Base-by-base conservation (phyloP, 2,329 filamentous ascomycete species). In the Leptosphaerulina australis region DNA sequence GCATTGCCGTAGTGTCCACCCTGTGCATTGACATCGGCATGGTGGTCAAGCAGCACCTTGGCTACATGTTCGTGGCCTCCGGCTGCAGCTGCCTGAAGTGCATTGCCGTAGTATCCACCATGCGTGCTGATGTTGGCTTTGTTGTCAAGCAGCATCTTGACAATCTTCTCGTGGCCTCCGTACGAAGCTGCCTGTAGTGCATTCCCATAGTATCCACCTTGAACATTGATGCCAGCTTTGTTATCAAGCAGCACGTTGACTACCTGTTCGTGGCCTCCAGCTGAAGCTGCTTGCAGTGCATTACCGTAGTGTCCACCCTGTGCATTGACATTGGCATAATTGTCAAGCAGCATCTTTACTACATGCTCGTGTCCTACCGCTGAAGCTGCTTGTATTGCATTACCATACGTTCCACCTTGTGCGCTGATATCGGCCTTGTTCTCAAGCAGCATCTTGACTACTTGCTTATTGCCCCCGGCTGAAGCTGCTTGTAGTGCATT, bases 371-470 rank as follows among this genome's bases (percentile, higher is more conserved):
- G 5, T 11, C 28, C 26, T 7, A 6, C 7, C 1, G 4, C 1
- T 14, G 39, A 43, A 33, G 41, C 41, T 28, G 41, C 41, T 17
- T 44, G 41, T 14, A 44, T 15, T 12, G 41, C 41, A 31, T 44
- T 44, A 6, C 31, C 22, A 34, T 33, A 26, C 1, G 33, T 3
- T 30, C 41, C 28, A 33, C 30, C 41, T n/a, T 35, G n/a, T 11
- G 41, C 31, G 18, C 36, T 28, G 14, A 45, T 21, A 18, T 45
- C 14, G 15, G 41, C 41, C 8, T 14, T 14, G 2, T 20, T 11
- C 24, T 45, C 41, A 36, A 45, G 22, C n/a, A 45, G 41, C n/a
- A 43, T 25, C 34, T 17, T 37, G 7, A 37, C 34, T 25, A 26
- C 11, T 10, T 25, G 21, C 34, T 15, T 14, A 10, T 25, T 1